Base-by-base conservation (phyloP, 2,329 filamentous ascomycete species). In the Ceratocystis eucalypticola region DNA sequence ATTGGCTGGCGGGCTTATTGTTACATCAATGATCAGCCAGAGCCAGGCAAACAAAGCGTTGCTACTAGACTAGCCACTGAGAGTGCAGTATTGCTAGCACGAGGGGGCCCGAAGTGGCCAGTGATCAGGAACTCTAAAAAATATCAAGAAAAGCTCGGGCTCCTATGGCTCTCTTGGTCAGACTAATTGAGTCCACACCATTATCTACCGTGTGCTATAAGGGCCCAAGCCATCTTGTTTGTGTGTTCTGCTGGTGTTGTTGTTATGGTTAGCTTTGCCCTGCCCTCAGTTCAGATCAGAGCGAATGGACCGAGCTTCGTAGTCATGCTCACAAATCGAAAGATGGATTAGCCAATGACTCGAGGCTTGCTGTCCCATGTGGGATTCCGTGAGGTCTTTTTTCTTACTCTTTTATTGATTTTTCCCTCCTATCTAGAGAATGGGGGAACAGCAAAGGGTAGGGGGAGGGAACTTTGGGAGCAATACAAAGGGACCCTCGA, bases 31-130 rank as follows among this genome's bases (percentile, higher is more conserved):
- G 6, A 12, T 62, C 44, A 25, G 25, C n/a, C 61, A 62, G 17
- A 28, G 28, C 57, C 57, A 61, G 37, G 37, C 37, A 41, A 41
- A 15, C 37, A 41, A 41, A 61, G 17, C 20, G 33, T n/a, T 28
- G 28, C 8, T 6, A 12, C 53, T 2, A 46, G 17, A 25, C 20
- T 48, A 44, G 25, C 61, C 61, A 62, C 44, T 62, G 37, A 62
- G 37, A 62, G 61, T 37, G 37, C 61, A 28, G 61, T 28, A 46
- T 62, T 46, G 20, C 41, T 46, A 62, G 37, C 61, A 62, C 61
- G 61, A 44, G 61, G 48, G 37, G 12, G 48, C 48, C 48, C 48
- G 7, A 20, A 8, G n/a, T 50, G 48, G 28, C 17, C 22, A 57
- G 53, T 57, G 10, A 15, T 57, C 28, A 33, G 10, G 12, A 57